Evolutionary conservation across 805 yeast genomes (phyloP).

Genomic region (Grigorovia transvaalensis): DNA sequence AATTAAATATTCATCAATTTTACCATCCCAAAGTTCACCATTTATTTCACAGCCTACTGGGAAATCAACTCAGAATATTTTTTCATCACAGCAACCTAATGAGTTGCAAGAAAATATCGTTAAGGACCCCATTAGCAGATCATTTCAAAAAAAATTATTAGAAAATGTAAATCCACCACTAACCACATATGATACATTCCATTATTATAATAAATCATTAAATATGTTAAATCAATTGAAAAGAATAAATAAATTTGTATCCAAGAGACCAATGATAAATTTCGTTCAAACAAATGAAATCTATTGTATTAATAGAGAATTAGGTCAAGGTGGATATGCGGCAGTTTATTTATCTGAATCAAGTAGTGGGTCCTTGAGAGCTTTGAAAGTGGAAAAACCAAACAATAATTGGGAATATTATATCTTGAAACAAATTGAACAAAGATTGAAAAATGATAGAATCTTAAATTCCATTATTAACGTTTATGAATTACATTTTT

Average conservation of each 20-base stretch:
- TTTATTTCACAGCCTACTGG: conserved; percentile 23
- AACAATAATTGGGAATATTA: conserved; percentile 75
- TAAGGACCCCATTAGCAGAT: conserved; percentile 38
- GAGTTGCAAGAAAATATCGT: conserved; percentile 4
- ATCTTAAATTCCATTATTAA: conserved; percentile 36
- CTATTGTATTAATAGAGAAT: conserved; percentile 32
- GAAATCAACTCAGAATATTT: background rate
- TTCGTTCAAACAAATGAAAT: conserved; percentile 27
- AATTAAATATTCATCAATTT: background rate
- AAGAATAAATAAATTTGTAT: conserved; percentile 34
- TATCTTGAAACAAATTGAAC: conserved; percentile 48
- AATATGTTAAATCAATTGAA: conserved; percentile 30
- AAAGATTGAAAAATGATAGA: conserved; percentile 24
- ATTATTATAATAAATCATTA: conserved; percentile 23
- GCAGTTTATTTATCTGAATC: conserved; percentile 63
- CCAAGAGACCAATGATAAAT: conserved; percentile 26
- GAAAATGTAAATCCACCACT: conserved; percentile 31
- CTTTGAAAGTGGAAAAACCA: conserved; percentile 66
- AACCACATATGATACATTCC: conserved; percentile 24
- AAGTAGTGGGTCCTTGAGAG: conserved; percentile 43
- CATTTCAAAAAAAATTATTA: conserved; percentile 32
- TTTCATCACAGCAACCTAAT: background rate
- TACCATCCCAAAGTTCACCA: conserved; percentile 20
- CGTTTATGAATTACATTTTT: conserved; percentile 44
- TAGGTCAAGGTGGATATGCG: conserved; percentile 80